Evolutionary conservation across 2,329 filamentous ascomycete species (phyloP).

Genomic region (Purpureocillium takamizusanense): DNA sequence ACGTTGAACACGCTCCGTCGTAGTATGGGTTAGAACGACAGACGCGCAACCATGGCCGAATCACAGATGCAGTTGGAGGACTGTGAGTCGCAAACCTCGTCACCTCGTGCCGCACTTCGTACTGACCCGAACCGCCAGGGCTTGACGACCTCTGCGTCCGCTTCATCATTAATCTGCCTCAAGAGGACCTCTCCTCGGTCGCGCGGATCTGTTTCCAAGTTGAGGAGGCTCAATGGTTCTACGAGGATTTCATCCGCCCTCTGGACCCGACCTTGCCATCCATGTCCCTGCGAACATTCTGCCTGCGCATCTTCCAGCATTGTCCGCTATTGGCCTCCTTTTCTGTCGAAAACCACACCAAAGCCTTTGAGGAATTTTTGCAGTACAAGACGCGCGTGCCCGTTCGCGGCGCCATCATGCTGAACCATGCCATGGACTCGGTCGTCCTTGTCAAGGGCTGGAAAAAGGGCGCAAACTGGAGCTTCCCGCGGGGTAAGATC

Average conservation of each 20-base stretch:
- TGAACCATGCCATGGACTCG: constrained; percentile 91
- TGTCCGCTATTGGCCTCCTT: constrained; percentile 82
- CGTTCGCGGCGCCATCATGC: constrained; percentile 85
- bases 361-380: constrained; percentile 85
- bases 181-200: constrained; percentile 81
- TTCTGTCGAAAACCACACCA: constrained; percentile 66
- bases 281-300: constrained; percentile 77
- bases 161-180: constrained; percentile 94
- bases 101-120: constrained; percentile 1
- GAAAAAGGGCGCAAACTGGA: constrained; percentile 96
- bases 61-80: constrained; percentile 82
- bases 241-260: constrained; percentile 97
- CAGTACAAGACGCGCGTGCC: constrained; percentile 92
- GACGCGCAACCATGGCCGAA: constrained; percentile 49
- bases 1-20: background rate
- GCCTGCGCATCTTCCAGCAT: constrained; percentile 84
- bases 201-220: constrained; percentile 97
- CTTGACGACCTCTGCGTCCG: constrained; percentile 96
- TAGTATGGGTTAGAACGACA: constrained; percentile 33
- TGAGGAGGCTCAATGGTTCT: constrained; percentile 99
- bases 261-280: constrained; percentile 77
- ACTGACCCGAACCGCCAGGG: constrained; percentile 44
- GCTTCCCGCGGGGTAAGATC: constrained; percentile 94
- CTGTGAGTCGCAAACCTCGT: constrained; percentile 44
- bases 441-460: constrained; percentile 92